These are phyloP conservation scores for Austroboletus festivus DNA, from an alignment of 768 basidiomycete genomes.

Conservation along the genomic window DNA sequence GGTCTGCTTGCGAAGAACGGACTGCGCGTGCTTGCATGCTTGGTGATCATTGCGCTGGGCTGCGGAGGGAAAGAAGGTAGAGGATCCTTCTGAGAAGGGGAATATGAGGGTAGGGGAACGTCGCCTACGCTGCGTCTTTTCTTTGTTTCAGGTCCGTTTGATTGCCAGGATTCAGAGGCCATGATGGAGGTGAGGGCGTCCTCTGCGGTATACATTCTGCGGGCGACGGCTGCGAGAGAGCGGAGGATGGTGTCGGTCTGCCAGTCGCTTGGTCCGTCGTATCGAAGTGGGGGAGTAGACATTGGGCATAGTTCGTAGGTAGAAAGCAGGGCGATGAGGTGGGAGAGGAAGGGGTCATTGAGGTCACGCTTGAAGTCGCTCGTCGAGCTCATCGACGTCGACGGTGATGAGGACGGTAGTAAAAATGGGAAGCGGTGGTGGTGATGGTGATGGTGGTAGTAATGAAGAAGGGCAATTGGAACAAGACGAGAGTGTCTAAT, in stretches of 20 bases:
- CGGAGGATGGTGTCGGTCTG: slow-evolving; percentile 57
- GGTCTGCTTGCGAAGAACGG: slow-evolving; percentile 26
- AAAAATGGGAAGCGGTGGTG: no score
- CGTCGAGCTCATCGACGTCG: slow-evolving; percentile 37
- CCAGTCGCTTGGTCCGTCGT: slow-evolving; percentile 55
- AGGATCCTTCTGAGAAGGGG: slow-evolving; percentile 27
- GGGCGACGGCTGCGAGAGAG: slow-evolving; percentile 47
- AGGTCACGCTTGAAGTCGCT: slow-evolving; percentile 18
- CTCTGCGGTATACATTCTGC: slow-evolving; percentile 57
- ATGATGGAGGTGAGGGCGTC: slow-evolving; percentile 41
- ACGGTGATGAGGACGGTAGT: not conserved
- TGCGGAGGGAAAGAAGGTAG: slow-evolving; percentile 17
- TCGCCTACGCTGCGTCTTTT: slow-evolving; percentile 42
- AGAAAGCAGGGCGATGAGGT: slow-evolving; percentile 57
- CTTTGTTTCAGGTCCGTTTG: slow-evolving; percentile 41
- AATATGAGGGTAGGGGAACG: slow-evolving; percentile 32
- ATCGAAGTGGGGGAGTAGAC: slow-evolving; percentile 49
- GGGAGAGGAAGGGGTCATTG: slow-evolving; percentile 43
- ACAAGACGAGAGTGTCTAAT: not conserved
- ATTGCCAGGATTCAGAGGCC: slow-evolving; percentile 33
- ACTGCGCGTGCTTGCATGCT: slow-evolving; percentile 9
- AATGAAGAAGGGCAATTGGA: not conserved
- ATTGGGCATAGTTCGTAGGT: slow-evolving; percentile 55
- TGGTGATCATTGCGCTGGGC: slow-evolving; percentile 24
- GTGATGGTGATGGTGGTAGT: slow-evolving; percentile 9